Evolutionary conservation across 116 monocot species (phyloP).

Genomic region (Iris pallida): DNA sequence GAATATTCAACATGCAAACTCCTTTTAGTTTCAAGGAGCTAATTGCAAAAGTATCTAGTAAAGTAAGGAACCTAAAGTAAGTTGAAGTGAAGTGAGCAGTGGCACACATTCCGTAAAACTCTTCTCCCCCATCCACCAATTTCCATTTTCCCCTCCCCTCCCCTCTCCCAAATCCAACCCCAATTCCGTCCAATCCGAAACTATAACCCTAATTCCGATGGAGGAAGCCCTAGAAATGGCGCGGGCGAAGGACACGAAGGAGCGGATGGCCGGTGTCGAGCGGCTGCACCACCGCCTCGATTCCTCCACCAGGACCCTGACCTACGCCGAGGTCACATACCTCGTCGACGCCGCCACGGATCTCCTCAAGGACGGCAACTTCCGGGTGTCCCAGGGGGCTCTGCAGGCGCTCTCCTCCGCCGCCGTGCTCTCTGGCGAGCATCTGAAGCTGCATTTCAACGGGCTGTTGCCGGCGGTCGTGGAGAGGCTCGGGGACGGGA

Average conservation of each 20-base stretch:
- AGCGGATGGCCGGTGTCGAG: slow-evolving; percentile 96
- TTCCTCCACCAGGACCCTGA: slow-evolving; percentile 44
- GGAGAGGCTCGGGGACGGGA: slow-evolving; percentile 88
- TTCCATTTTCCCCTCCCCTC: too few species aligned
- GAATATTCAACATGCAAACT: too few species aligned
- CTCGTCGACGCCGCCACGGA: slow-evolving; percentile 92
- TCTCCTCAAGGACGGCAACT: slow-evolving; percentile 92
- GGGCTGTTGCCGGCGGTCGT: slow-evolving; percentile 79
- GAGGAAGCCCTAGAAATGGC: slow-evolving; percentile 93
- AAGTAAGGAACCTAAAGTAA: too few species aligned
- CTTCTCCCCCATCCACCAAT: not conserved
- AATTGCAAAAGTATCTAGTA: too few species aligned
- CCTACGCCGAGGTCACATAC: slow-evolving; percentile 56
- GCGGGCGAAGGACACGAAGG: slow-evolving; percentile 92
- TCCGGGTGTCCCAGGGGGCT: slow-evolving; percentile 86
- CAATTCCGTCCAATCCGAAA: slow-evolving; percentile 25
- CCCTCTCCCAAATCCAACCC: not conserved
- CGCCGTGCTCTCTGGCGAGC: slow-evolving; percentile 88
- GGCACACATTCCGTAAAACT: too few species aligned
- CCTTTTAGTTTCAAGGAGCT: too few species aligned
- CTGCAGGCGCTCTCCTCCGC: slow-evolving; percentile 84
- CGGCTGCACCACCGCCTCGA: slow-evolving; percentile 87
- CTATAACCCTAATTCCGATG: slow-evolving; percentile 39
- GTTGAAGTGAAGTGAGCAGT: too few species aligned
- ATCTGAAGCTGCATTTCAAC: slow-evolving; percentile 92